Percentiles rank a stretch among this genome's conserved stretches.
Evolutionary conservation across 352 stramenopile species (phyloP).

Genomic region (Globisporangium radiosum): DNA sequence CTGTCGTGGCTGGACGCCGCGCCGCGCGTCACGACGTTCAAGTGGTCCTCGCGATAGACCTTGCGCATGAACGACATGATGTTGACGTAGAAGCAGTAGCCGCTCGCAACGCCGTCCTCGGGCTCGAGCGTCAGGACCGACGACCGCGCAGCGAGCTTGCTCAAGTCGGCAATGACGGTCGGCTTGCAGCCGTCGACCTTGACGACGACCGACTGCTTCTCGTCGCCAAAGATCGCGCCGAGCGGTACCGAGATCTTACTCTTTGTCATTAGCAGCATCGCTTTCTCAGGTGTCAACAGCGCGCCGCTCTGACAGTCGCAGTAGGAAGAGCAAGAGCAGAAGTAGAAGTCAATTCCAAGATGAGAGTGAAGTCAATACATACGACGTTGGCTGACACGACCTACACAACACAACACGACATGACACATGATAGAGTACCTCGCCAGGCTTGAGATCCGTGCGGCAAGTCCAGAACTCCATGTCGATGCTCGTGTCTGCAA

Average conservation of each 20-base stretch:
- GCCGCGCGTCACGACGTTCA: constrained; percentile 56
- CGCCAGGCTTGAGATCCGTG: constrained; percentile 35
- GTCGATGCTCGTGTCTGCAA: constrained; percentile 61
- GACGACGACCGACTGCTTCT: constrained; percentile 78
- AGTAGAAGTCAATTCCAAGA: not conserved
- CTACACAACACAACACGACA: not conserved
- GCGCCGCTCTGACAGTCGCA: constrained; percentile 21
- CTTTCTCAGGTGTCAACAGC: constrained; percentile 31
- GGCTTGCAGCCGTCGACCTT: constrained; percentile 81
- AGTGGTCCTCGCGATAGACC: constrained; percentile 84
- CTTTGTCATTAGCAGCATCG: constrained; percentile 45
- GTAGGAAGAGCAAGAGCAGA: not conserved
- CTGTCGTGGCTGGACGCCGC: constrained; percentile 35
- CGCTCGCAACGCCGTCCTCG: constrained; percentile 41
- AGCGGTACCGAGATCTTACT: constrained; percentile 84
- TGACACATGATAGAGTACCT: constrained; percentile 20
- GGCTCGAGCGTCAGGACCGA: constrained; percentile 68
- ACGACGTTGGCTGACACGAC: not conserved
- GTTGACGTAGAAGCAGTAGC: constrained; percentile 84
- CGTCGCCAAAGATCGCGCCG: constrained; percentile 69
- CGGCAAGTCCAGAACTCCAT: constrained; percentile 79
- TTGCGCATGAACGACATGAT: constrained; percentile 79
- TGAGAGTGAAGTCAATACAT: not conserved
- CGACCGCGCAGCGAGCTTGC: constrained; percentile 46
- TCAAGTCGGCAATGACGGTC: constrained; percentile 73